Evolutionary conservation across 2,329 filamentous ascomycete species (phyloP), one percentile per base, ranked within the genome.

Genomic region (Pyrenochaeta sp.): DNA sequence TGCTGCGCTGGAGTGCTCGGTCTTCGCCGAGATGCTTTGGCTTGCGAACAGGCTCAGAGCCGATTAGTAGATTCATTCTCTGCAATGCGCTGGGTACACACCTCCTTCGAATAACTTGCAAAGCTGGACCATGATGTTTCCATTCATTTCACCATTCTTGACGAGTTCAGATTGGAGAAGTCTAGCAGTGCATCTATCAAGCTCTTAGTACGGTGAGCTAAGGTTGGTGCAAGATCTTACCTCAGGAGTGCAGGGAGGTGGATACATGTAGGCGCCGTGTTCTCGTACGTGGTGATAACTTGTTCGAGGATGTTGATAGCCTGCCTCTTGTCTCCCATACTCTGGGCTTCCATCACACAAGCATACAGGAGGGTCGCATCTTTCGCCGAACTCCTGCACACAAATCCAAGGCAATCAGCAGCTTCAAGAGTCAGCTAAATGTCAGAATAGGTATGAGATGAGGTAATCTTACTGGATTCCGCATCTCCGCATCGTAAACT

Each of bases 271-370:
- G 80, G 73, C 4, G 72, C 66, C 31, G 61, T 70, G 37, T 77
- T 74, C 17, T 82, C 74, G 45, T 79, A 77, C 38, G 78, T 81
- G 19, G 83, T 76, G 10, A 88, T 72, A 1, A 90, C 74, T 44
- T 79, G 76, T 53, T 82, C 81, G 32, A 92, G 65, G 8, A 82
- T 80, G 20, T 76, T 67, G 9, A 86, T 72, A 2, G 85, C 81
- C 51, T 86, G 83, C 0, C 74, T 51, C 36, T 80, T 84, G 48
- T 90, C 82, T 0, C 84, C 83, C 1, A 75, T 74, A 50, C 83
- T 77, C 35, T 91, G 85, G 3, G 90, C 87, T 66, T 95, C 90
- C 19, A 90, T 74, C 15, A 90, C 82, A 58, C 91, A 96, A 1
- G 90, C 88, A 53, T 92, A 90, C 1, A 96, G 75, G 29, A 90